Base-by-base conservation (phyloP, 352 stramenopile species). In the Globisporangium viniferum region DNA sequence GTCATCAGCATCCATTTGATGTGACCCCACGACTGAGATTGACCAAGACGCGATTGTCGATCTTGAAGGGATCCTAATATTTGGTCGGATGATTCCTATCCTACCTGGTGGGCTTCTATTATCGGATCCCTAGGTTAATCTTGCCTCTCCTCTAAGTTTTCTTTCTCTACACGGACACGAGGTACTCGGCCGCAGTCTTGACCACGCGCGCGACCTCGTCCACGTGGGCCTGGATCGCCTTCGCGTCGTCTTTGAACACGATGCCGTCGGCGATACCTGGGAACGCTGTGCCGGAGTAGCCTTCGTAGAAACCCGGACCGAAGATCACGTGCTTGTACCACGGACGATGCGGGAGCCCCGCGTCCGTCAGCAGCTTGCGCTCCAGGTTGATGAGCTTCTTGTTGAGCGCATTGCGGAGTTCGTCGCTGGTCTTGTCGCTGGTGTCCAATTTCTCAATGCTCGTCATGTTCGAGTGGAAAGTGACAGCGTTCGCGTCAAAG, bases 281-380 rank as follows among this genome's bases (percentile, higher is more conserved):
- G 57, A 88, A 87, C 1, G 76, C 78, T 14, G 77, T 78, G 57
- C 77, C 81, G 18, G 67, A 66, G 54, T 86, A 86, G 55, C 78
- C 79, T 29, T 88, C 76, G 67, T 81, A 88, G 59, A 86, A 88
- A 0, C 79, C 79, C 1, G 79, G 78, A 0, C 79, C 79, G n/a
- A 90, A 88, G 59, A 89, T 76, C 46, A 88, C 79, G 62, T 88
- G 79, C 58, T 83, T 83, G 74, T 78, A 89, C 79, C 79, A 89
- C 18, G 53, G 54, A n/a, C 79, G 79, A 49, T 89, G 81, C 7
- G 77, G 79, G 14, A 89, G 68, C 2, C 79, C 81, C 0, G 64
- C 36, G 1, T 82, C 70, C 27, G 73, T 44, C 22, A 81, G 67
- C 5, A 89, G 65, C 31, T 86, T 62, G 20, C 81, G 75, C 71